phyloP scores from a whole-genome alignment of 2,329 filamentous ascomycete species.

The Orbilia brochopaga region DNA sequence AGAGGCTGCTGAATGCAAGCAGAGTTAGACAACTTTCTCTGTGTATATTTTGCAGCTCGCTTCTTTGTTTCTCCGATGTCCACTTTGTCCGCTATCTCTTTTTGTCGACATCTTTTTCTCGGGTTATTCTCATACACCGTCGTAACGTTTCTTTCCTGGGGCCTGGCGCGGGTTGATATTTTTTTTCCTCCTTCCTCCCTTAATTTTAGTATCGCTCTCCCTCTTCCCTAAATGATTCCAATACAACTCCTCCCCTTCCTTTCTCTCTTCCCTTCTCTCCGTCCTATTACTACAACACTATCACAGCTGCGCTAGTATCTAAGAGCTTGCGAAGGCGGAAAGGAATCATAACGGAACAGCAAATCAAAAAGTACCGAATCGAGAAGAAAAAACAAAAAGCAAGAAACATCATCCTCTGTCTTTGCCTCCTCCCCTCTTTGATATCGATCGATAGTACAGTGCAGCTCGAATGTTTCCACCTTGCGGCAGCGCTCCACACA shows the following conservation, averaged over 20 bases:
- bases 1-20: constrained; percentile 93
- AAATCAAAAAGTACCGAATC: background rate
- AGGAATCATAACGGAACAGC: background rate
- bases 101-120: constrained; percentile 25
- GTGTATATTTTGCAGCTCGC: constrained; percentile 56
- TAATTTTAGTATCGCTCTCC: constrained; percentile 23
- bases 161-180: constrained; percentile 54
- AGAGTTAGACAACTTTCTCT: constrained; percentile 69
- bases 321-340: background rate
- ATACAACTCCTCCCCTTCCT: constrained; percentile 30
- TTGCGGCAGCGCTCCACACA: background rate
- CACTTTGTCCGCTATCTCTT: constrained; percentile 39
- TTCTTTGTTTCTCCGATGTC: constrained; percentile 47
- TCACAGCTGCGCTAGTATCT: background rate
- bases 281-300: background rate
- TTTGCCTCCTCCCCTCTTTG: background rate
- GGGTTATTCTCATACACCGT: constrained; percentile 42
- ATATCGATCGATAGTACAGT: background rate
- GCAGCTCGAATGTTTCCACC: background rate
- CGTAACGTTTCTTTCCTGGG: constrained; percentile 55
- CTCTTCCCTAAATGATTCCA: constrained; percentile 18
- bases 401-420: background rate
- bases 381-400: background rate
- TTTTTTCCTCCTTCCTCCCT: constrained; percentile 48
- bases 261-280: background rate